phyloP scores from a whole-genome alignment of 2,329 filamentous ascomycete species.

The Triangularia setosa region DNA sequence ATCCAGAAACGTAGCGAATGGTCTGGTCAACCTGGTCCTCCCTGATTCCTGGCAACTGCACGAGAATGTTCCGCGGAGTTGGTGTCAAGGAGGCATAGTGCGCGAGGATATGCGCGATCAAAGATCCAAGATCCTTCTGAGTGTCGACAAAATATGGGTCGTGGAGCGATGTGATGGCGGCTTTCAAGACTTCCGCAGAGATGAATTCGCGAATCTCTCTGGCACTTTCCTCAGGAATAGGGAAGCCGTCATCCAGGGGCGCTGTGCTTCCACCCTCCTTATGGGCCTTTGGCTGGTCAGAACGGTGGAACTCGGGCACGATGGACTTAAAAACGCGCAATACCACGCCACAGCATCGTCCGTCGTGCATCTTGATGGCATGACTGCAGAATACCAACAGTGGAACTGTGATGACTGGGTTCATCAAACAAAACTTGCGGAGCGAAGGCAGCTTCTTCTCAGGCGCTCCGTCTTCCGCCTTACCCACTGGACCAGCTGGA shows the following conservation, averaged over 20 bases:
- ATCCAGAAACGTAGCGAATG: constrained; percentile 56
- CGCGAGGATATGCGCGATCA: constrained; percentile 82
- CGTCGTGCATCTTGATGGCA: constrained; percentile 83
- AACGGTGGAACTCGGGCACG: constrained; percentile 66
- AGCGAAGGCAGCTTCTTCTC: constrained; percentile 54
- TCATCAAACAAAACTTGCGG: constrained; percentile 76
- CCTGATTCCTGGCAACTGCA: constrained; percentile 74
- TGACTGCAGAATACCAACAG: constrained; percentile 90
- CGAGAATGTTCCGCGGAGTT: constrained; percentile 71
- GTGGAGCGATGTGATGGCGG: constrained; percentile 84
- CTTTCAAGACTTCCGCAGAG: constrained; percentile 80
- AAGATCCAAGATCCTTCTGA: constrained; percentile 82
- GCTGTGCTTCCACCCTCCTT: constrained; percentile 18
- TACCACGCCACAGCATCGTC: constrained; percentile 80
- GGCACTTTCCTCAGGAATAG: constrained; percentile 51
- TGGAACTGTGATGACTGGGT: constrained; percentile 76
- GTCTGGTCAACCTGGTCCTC: constrained; percentile 63
- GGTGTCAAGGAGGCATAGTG: constrained; percentile 66
- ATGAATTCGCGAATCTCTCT: constrained; percentile 83
- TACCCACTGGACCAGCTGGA: constrained; percentile 32
- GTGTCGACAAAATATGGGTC: constrained; percentile 96
- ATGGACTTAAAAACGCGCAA: constrained; percentile 83
- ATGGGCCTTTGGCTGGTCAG: constrained; percentile 24
- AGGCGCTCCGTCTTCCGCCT: constrained; percentile 29
- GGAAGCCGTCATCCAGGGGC: constrained; percentile 35